Evolutionary conservation across 2,329 filamentous ascomycete genomes (phyloP).

Genomic region (Pseudogymnoascus sp.): DNA sequence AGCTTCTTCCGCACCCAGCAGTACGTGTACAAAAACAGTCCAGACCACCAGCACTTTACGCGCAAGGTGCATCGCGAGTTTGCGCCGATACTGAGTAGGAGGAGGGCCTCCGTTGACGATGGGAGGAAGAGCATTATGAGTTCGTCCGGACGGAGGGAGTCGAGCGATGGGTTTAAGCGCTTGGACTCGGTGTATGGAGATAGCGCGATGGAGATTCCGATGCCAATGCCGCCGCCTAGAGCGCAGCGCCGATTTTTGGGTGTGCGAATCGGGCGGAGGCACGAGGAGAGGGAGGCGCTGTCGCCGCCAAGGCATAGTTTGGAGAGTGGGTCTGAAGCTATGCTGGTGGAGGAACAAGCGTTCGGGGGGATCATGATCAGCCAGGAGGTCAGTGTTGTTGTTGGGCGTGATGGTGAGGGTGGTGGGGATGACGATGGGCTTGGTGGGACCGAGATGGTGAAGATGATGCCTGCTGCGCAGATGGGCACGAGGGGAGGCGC

Average conservation of each 20-base stretch:
- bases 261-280: background rate
- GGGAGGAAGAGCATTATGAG: slow-evolving; percentile 1
- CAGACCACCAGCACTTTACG: slow-evolving; percentile 52
- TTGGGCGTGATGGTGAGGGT: slow-evolving; percentile 21
- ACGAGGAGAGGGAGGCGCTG: background rate
- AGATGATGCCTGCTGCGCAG: background rate
- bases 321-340: slow-evolving; percentile 18
- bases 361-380: slow-evolving; percentile 55
- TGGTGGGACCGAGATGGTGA: background rate
- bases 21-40: slow-evolving; percentile 47
- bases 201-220: background rate
- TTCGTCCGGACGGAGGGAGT: background rate
- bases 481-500: background rate
- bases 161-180: background rate
- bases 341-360: slow-evolving; percentile 17
- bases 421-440: slow-evolving; percentile 7
- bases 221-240: background rate
- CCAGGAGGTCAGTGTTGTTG: slow-evolving; percentile 53
- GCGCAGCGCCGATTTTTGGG: background rate
- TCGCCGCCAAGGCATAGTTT: background rate
- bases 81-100: slow-evolving; percentile 39
- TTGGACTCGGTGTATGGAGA: background rate
- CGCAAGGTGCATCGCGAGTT: slow-evolving; percentile 55
- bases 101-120: slow-evolving; percentile 15
- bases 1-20: slow-evolving; percentile 61